Evolutionary conservation across 1,284 basidiomycete genomes (phyloP), one percentile per base, ranked within the genome.

Genomic region (Trichosporon sp.): DNA sequence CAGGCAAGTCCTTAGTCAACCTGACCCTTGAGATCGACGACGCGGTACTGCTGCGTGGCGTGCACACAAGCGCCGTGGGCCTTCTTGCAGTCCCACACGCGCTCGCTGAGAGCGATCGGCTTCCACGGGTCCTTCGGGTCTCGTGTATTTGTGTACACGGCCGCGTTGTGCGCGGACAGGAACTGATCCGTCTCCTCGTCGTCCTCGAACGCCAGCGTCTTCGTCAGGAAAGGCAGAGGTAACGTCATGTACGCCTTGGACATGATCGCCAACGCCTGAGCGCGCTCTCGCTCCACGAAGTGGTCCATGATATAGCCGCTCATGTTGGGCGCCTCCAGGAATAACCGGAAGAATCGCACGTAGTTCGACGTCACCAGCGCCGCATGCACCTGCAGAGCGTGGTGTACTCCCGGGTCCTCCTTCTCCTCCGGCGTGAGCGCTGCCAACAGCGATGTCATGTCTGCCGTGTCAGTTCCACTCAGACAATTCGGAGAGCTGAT

Each of bases 221-320:
- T 86, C 73, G 89, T 88, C 71, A 99, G 85, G 84, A 93, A 94
- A 2, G 87, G 76, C 65, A 99, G 86, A n/a, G 91, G 87, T 26
- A 98, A 84, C 67, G 89, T 89, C 80, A 87, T 87, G 81, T 96
- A 96, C 95, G 92, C 91, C 88, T 92, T 96, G 48, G 93, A 89
- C 86, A 99, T 95, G 77, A 92, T 89, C 77, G 94, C 89, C 70
- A 99, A 85, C 0, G 95, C 95, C 73, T 90, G 90, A 70, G 92
- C 88, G 70, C 97, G 87, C 85, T 98, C 97, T 75, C 97, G 89
- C 79, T 92, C 90, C 76, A 98, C 91, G 82, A 99, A 98, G 83
- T 98, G 95, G 84, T 99, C 96, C 93, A 99, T 97, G 80, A 99
- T 94, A 84, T 98, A 98, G 70, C 90, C 95, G 67, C 94, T 94